phyloP scores from a whole-genome alignment of 306 rosid genomes.

The Malus asiatica region DNA sequence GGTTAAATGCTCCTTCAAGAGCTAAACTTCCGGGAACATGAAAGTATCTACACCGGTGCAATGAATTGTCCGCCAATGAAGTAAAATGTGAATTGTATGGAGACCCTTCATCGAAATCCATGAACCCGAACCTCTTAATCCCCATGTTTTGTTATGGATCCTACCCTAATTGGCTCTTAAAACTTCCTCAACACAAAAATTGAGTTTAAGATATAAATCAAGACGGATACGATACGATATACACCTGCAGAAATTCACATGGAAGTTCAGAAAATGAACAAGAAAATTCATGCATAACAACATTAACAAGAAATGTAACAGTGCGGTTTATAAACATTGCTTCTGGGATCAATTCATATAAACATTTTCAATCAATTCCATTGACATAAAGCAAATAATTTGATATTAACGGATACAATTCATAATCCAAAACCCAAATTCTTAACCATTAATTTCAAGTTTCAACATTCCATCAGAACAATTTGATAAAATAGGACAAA shows the following conservation, averaged over 20 bases:
- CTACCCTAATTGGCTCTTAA: background rate
- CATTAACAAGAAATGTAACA: background rate
- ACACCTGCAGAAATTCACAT: conserved; percentile 25
- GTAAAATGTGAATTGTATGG: conserved; percentile 45
- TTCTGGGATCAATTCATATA: background rate
- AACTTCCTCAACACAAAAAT: background rate
- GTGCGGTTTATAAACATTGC: background rate
- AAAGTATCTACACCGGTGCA: conserved; percentile 26
- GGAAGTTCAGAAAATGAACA: background rate
- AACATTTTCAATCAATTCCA: background rate
- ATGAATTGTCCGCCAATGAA: conserved; percentile 48
- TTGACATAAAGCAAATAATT: background rate
- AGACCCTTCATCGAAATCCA: conserved; percentile 59
- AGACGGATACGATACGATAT: background rate
- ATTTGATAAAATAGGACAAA: background rate
- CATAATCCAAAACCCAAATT: background rate
- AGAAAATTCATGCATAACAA: background rate
- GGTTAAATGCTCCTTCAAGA: conserved; percentile 46
- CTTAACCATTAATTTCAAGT: background rate
- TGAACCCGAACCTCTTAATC: conserved; percentile 53
- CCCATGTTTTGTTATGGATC: conserved; percentile 30
- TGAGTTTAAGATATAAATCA: background rate
- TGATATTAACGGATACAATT: background rate
- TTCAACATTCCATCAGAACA: background rate
- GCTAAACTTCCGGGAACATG: conserved; percentile 49